phyloP scores from a whole-genome alignment of 2,329 filamentous ascomycete genomes.

The Rhynchosporium secalis region DNA sequence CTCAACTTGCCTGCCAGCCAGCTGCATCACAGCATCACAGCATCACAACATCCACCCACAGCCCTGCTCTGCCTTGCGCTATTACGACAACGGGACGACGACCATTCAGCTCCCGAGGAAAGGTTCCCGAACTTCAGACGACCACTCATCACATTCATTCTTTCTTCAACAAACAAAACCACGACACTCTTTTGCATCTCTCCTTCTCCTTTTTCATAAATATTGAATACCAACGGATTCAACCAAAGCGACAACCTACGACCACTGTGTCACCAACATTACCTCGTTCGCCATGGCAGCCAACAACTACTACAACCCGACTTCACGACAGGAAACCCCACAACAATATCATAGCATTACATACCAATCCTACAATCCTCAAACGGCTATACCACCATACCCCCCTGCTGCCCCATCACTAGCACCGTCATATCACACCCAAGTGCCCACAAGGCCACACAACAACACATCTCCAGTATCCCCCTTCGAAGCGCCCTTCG shows the following conservation, averaged over 20 bases:
- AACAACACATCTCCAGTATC: constrained; percentile 42
- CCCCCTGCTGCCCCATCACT: constrained; percentile 16
- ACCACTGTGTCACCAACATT: constrained; percentile 3
- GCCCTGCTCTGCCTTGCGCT: constrained; percentile 7
- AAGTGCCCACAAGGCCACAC: constrained; percentile 24
- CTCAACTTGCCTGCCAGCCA: background rate
- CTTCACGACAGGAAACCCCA: constrained; percentile 22
- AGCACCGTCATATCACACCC: constrained; percentile 34
- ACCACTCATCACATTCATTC: background rate
- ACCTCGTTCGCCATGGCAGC: constrained; percentile 32
- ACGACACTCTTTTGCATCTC: background rate
- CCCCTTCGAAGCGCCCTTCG: constrained; percentile 66
- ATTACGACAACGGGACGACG: constrained; percentile 4
- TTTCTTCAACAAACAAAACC: background rate
- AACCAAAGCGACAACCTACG: background rate
- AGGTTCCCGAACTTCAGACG: background rate
- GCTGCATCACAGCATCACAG: background rate
- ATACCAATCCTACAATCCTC: constrained; percentile 25
- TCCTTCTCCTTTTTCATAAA: constrained; percentile 1
- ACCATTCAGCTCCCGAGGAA: constrained; percentile 5
- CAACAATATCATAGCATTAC: constrained; percentile 21
- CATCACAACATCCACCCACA: constrained; percentile 12
- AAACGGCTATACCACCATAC: constrained; percentile 9
- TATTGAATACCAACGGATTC: background rate
- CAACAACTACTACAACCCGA: constrained; percentile 38